Evolutionary conservation across 1,284 basidiomycete genomes (phyloP).

Genomic region (Agaricales sp.): DNA sequence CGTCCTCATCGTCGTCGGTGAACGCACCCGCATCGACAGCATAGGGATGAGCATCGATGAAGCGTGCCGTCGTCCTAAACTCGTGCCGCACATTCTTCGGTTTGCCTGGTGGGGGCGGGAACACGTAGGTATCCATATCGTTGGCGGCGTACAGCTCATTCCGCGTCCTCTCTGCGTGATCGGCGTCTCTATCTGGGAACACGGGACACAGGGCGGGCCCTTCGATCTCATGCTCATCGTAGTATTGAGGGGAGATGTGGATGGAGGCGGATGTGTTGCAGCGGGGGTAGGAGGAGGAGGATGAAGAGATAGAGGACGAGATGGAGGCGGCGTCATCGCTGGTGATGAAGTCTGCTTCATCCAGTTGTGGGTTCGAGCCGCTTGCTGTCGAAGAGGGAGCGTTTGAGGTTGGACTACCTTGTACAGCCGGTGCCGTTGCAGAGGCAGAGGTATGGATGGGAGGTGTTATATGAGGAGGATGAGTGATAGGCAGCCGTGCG

Average conservation of each 20-base stretch:
- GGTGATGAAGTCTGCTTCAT: no score
- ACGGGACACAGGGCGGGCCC: conserved; percentile 38
- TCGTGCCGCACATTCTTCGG: conserved; percentile 12
- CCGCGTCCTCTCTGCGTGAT: no score
- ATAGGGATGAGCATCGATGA: conserved; percentile 49
- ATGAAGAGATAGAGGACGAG: conserved; percentile 14
- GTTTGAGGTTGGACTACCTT: conserved; percentile 13
- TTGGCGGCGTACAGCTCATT: conserved; percentile 11
- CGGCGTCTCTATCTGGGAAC: conserved; percentile 16
- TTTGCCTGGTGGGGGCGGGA: conserved; percentile 11
- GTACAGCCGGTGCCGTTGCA: conserved; percentile 9
- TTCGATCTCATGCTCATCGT: conserved; percentile 47
- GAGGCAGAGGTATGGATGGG: no score
- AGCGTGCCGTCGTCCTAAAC: conserved; percentile 38
- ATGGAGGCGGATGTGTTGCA: conserved; percentile 24
- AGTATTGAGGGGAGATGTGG: conserved; percentile 54
- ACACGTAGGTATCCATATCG: conserved; percentile 19
- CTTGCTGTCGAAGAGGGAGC: conserved; percentile 16
- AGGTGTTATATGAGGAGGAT: no score
- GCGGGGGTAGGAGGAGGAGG: conserved; percentile 14
- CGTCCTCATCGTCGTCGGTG: conserved; percentile 26
- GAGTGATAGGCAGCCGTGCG: background rate
- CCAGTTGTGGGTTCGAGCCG: no score
- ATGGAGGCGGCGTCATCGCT: no score
- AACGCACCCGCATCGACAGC: conserved; percentile 20